Evolutionary conservation across 2,329 filamentous ascomycete genomes (phyloP).

Genomic region (Mycogone perniciosa): DNA sequence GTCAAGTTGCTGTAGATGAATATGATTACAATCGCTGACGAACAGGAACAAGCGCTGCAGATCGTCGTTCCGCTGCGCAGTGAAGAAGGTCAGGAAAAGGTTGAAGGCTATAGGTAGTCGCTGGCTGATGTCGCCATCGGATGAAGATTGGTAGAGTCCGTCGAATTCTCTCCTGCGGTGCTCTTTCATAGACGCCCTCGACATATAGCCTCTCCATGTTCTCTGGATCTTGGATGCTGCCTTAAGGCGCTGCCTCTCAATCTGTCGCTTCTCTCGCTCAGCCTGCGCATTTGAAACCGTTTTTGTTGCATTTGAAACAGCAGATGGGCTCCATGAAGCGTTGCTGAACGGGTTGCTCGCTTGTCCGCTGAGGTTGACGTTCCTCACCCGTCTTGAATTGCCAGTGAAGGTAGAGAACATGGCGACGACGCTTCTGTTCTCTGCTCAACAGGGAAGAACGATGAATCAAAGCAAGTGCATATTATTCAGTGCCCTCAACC

Average conservation of each 20-base stretch:
- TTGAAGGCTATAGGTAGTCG: slow-evolving; percentile 37
- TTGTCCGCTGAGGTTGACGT: slow-evolving; percentile 90
- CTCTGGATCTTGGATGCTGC: slow-evolving; percentile 71
- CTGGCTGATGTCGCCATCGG: slow-evolving; percentile 26
- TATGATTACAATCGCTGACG: slow-evolving; percentile 35
- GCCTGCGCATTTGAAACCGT: slow-evolving; percentile 82
- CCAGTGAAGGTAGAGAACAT: slow-evolving; percentile 96
- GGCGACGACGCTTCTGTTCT: slow-evolving; percentile 15
- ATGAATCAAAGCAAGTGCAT: background rate
- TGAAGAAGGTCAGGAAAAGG: slow-evolving; percentile 46
- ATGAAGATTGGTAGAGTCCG: slow-evolving; percentile 40
- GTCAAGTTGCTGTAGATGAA: slow-evolving; percentile 30
- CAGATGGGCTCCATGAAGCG: slow-evolving; percentile 49
- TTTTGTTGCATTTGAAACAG: slow-evolving; percentile 60
- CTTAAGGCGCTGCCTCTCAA: slow-evolving; percentile 69
- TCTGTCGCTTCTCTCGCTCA: slow-evolving; percentile 72
- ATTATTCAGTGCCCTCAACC: background rate
- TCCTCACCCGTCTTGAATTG: slow-evolving; percentile 73
- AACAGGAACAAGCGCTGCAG: slow-evolving; percentile 41
- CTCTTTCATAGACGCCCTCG: slow-evolving; percentile 52
- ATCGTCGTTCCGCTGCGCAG: slow-evolving; percentile 39
- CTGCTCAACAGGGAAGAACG: slow-evolving; percentile 2
- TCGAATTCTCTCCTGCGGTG: slow-evolving; percentile 59
- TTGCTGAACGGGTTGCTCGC: slow-evolving; percentile 72
- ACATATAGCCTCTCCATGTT: slow-evolving; percentile 71